Percentiles rank a stretch among this genome's conserved stretches.
Evolutionary conservation across 78 protist species (phyloP).

Genomic region (Corallochytrium limacisporum): DNA sequence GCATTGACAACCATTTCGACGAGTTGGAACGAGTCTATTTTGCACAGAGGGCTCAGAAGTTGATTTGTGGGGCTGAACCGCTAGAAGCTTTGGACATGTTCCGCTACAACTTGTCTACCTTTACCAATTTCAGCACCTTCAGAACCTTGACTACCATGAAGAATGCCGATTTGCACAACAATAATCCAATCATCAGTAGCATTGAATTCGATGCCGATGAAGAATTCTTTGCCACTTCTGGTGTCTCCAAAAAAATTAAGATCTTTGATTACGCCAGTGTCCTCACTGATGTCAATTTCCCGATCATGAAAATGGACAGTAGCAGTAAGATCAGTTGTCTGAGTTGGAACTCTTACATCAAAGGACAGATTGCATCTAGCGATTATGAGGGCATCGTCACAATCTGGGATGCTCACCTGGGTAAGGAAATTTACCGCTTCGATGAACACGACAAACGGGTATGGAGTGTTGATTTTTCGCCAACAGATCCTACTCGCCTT

Average conservation of each 20-base stretch:
- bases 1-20: too few relatives aligned
- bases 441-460: constrained; percentile 59
- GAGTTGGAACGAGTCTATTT: too few relatives aligned
- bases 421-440: constrained; percentile 12
- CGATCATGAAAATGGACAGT: constrained; percentile 33
- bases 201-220: constrained; percentile 57
- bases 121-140: too few relatives aligned
- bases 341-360: constrained; percentile 40
- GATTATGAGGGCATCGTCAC: constrained; percentile 53
- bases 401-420: constrained; percentile 48
- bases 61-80: too few relatives aligned
- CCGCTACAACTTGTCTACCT: too few relatives aligned
- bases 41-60: too few relatives aligned
- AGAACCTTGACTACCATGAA: too few relatives aligned
- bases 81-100: too few relatives aligned
- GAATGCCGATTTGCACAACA: too few relatives aligned
- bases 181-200: too few relatives aligned
- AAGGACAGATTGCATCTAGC: constrained; percentile 29
- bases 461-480: constrained; percentile 54
- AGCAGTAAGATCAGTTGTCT: constrained; percentile 46
- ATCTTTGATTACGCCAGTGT: constrained; percentile 34
- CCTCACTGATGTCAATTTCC: constrained; percentile 7
- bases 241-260: constrained; percentile 50
- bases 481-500: constrained; percentile 33
- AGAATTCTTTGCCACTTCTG: constrained; percentile 56